phyloP scores from a whole-genome alignment of 1,139 yeast species.

The Geotrichum candidum region DNA sequence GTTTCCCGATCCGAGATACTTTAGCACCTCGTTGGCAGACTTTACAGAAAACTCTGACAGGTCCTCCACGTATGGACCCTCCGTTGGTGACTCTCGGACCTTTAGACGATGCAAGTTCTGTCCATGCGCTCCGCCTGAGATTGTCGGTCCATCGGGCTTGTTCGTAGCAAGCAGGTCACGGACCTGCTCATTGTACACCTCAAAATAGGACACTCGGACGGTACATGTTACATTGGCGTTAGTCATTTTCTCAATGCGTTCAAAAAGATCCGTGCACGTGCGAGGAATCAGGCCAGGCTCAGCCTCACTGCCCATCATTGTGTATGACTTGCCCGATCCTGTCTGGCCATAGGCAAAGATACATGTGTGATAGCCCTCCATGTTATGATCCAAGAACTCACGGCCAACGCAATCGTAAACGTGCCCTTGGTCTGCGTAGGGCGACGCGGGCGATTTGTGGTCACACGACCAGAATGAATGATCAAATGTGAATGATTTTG shows the following conservation, averaged over 20 bases:
- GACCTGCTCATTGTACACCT: constrained; percentile 68
- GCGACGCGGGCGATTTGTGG: constrained; percentile 33
- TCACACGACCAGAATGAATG: constrained; percentile 51
- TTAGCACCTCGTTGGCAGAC: constrained; percentile 42
- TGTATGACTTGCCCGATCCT: constrained; percentile 65
- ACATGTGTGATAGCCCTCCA: constrained; percentile 68
- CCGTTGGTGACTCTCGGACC: constrained; percentile 54
- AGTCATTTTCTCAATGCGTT: constrained; percentile 39
- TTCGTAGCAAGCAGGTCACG: constrained; percentile 44
- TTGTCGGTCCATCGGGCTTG: constrained; percentile 1
- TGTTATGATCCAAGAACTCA: constrained; percentile 54
- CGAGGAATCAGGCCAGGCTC: constrained; percentile 59
- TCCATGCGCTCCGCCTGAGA: constrained; percentile 1
- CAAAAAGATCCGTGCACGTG: constrained; percentile 50
- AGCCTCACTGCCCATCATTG: constrained; percentile 58
- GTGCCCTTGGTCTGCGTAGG: constrained; percentile 44
- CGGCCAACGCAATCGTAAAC: constrained; percentile 53
- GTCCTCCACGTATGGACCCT: constrained; percentile 68
- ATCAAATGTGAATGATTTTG: constrained; percentile 47
- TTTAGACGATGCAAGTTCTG: constrained; percentile 36
- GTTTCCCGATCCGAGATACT: constrained; percentile 45
- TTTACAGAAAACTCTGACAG: constrained; percentile 46
- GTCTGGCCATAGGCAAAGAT: constrained; percentile 75
- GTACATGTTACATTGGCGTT: constrained; percentile 45
- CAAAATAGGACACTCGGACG: constrained; percentile 57